phyloP scores from a whole-genome alignment of 2,329 filamentous ascomycete species.

The Paecilomyces fulvus region DNA sequence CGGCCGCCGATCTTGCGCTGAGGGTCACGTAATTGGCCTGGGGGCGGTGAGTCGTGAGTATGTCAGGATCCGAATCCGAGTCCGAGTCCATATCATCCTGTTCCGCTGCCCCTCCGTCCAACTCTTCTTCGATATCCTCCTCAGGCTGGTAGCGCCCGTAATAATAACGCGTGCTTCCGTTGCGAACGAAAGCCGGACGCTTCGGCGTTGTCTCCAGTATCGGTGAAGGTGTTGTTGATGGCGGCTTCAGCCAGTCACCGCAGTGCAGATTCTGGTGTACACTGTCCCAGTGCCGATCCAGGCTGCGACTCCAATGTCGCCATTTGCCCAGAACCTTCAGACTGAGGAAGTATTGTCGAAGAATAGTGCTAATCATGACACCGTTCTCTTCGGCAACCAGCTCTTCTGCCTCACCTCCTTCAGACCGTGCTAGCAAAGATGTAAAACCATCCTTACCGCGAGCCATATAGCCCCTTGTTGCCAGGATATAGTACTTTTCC shows the following conservation, averaged over 20 bases:
- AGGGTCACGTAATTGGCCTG: slow-evolving; percentile 31
- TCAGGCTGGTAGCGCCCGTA: background rate
- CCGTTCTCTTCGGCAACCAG: slow-evolving; percentile 81
- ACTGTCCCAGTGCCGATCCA: slow-evolving; percentile 56
- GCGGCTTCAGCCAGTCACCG: slow-evolving; percentile 41
- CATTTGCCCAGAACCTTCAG: slow-evolving; percentile 73
- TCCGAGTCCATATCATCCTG: slow-evolving; percentile 33
- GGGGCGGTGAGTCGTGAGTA: slow-evolving; percentile 25
- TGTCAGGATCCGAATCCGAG: slow-evolving; percentile 33
- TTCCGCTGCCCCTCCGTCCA: slow-evolving; percentile 4
- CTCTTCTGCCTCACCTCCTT: slow-evolving; percentile 69
- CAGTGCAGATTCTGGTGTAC: slow-evolving; percentile 56
- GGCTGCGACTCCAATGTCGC: slow-evolving; percentile 58
- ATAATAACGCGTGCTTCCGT: background rate
- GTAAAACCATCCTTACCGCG: slow-evolving; percentile 80
- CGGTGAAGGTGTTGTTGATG: slow-evolving; percentile 23
- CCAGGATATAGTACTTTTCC: slow-evolving; percentile 59
- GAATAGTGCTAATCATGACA: slow-evolving; percentile 73
- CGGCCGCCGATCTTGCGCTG: slow-evolving; percentile 32
- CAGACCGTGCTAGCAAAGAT: slow-evolving; percentile 63
- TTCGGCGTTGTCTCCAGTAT: slow-evolving; percentile 14
- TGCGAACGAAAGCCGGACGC: background rate
- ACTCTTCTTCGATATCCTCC: background rate
- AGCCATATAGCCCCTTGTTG: slow-evolving; percentile 81
- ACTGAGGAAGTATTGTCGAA: slow-evolving; percentile 86